Base-by-base conservation (phyloP, 2,329 filamentous ascomycete genomes). In the Talaromyces piceae region DNA sequence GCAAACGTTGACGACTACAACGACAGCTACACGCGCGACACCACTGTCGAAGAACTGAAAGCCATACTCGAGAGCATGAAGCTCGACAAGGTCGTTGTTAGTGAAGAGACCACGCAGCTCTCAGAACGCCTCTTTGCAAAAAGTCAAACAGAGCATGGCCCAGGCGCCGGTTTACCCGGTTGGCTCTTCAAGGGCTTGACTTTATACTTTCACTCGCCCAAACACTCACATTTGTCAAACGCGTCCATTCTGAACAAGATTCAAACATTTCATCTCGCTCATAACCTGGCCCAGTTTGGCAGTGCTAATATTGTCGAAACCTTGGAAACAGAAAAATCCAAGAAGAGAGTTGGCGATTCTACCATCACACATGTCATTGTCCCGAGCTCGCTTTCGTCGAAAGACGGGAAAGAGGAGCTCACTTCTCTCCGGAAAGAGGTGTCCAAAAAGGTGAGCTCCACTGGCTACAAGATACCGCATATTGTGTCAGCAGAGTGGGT, bases 1-100 rank as follows among this genome's bases (percentile, higher is more conserved):
- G 70, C 72, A 3, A 87, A 86, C 56, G 77, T 86, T 2, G 93
- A 98, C 64, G 72, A 77, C 49, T 93, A 82, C 59, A 87, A 86
- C 0, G 93, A 98, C 65, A 91, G 89, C 62, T 97, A 88, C 67
- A 79, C 83, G 0, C 77, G 91, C 4, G 83, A 95, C 59, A 72
- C 86, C 7, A 76, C 74, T 1, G 59, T 79, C 0, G 77, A 81
- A 1, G 87, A 91, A 60, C 75, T 95, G 45, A 73, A 67, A 50
- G 67, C 56, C 47, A 63, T 77, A n/a, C 62, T 78, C 12, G 61
- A 70, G 1, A 59, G 62, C n/a, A 75, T 77, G 68, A 60, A 60
- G 16, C 48, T 57, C 18, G 48, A 62, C 11, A 47, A 61, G 5
- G 43, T 53, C n/a, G 26, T 45, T 18, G 47, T 63, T n/a, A 31